phyloP scores from a whole-genome alignment of 2,329 filamentous ascomycete genomes.

The Pezicula carpinea region DNA sequence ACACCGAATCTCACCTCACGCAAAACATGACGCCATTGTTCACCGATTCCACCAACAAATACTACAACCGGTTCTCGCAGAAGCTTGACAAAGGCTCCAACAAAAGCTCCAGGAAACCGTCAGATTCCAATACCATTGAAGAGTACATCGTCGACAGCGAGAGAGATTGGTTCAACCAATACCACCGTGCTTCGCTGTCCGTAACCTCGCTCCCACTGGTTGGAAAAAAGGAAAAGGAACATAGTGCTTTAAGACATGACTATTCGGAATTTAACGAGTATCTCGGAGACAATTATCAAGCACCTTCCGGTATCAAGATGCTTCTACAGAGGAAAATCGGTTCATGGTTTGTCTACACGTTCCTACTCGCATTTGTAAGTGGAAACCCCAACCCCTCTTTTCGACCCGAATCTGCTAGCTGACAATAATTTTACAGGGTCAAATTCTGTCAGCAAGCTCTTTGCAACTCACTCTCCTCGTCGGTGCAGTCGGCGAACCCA shows the following conservation, averaged over 20 bases:
- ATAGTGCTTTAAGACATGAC: conserved; percentile 31
- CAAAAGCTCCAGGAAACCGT: conserved; percentile 53
- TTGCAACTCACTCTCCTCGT: conserved; percentile 63
- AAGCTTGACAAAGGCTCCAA: conserved; percentile 48
- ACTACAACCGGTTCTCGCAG: conserved; percentile 52
- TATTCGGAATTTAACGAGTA: conserved; percentile 1
- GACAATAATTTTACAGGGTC: conserved; percentile 26
- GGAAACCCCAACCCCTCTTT: background rate
- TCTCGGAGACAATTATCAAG: conserved; percentile 43
- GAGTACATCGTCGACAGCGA: conserved; percentile 60
- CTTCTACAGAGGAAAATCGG: conserved; percentile 50
- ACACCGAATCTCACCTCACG: conserved; percentile 54
- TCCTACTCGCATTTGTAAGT: conserved; percentile 46
- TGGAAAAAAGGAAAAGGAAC: background rate
- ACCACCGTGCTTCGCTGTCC: conserved; percentile 40
- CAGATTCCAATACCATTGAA: conserved; percentile 56
- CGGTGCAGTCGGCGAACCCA: conserved; percentile 52
- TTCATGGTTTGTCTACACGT: conserved; percentile 58
- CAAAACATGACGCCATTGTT: conserved; percentile 65
- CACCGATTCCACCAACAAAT: conserved; percentile 57
- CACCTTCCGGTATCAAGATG: conserved; percentile 50
- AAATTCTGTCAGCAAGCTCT: conserved; percentile 59
- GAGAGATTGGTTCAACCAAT: conserved; percentile 59
- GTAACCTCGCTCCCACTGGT: background rate
- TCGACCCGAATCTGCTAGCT: background rate